A percentile compares a stretch with the other conserved stretches of the same genome.
These are phyloP conservation scores for Eremomyces bilateralis DNA, from an alignment of 495 filamentous ascomycete species.

Conservation along the genomic window DNA sequence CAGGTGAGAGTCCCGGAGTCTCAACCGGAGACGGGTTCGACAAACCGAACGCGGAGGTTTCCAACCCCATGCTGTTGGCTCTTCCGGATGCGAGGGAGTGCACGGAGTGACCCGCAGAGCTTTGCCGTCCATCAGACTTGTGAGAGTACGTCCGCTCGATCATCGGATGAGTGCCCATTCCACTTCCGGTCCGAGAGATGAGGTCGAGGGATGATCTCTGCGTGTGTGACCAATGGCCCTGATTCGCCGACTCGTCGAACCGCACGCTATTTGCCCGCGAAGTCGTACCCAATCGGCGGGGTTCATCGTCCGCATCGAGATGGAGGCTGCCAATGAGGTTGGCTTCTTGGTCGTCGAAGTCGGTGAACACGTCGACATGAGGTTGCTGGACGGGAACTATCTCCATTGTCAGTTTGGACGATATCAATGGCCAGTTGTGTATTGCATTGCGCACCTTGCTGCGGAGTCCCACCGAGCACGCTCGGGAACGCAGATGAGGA, in stretches of 20 bases:
- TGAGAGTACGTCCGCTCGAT: slow-evolving; percentile 80
- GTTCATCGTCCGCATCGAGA: slow-evolving; percentile 75
- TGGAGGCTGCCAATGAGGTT: slow-evolving; percentile 52
- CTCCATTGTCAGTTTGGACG: slow-evolving; percentile 1
- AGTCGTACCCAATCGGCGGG: slow-evolving; percentile 49
- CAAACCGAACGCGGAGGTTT: slow-evolving; percentile 45
- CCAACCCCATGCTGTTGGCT: slow-evolving; percentile 63
- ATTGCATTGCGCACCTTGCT: slow-evolving; percentile 40
- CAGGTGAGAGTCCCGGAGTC: slow-evolving; percentile 53
- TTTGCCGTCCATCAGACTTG: slow-evolving; percentile 90
- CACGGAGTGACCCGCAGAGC: slow-evolving; percentile 63
- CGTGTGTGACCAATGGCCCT: slow-evolving; percentile 69
- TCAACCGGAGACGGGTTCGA: slow-evolving; percentile 42
- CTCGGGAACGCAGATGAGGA: slow-evolving; percentile 58
- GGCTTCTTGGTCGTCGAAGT: slow-evolving; percentile 60
- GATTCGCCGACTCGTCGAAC: slow-evolving; percentile 93
- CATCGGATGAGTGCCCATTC: slow-evolving; percentile 61
- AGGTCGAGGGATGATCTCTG: slow-evolving; percentile 62
- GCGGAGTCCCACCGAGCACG: slow-evolving; percentile 40
- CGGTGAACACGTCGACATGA: slow-evolving; percentile 54
- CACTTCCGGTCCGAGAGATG: slow-evolving; percentile 57
- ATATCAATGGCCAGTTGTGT: not conserved
- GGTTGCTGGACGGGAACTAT: slow-evolving; percentile 55
- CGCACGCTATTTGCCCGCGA: slow-evolving; percentile 94
- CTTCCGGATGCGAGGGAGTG: slow-evolving; percentile 44